A percentile compares a stretch with the other conserved stretches of the same genome.
Evolutionary conservation across 768 basidiomycete species (phyloP).

Genomic region (Leccinum ochraceum): DNA sequence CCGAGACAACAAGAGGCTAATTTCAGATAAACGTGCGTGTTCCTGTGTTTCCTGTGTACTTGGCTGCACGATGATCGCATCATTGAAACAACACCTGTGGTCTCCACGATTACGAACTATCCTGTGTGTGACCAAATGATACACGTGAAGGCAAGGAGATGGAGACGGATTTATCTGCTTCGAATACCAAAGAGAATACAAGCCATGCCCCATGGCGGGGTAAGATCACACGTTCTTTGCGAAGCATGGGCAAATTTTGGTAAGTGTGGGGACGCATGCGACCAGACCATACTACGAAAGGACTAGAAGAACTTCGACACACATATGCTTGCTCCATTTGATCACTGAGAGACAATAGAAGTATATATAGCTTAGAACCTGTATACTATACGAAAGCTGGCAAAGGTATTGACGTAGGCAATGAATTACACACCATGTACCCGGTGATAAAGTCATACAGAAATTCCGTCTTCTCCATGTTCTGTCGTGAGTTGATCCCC

Average conservation of each 20-base stretch:
- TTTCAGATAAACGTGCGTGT: not conserved
- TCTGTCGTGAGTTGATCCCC: not conserved
- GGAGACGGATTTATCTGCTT: not conserved
- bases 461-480: not conserved
- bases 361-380: not conserved
- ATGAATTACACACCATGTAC: not conserved
- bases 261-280: not conserved
- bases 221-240: too few relatives aligned
- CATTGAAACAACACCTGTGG: not conserved
- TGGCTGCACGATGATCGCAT: not conserved
- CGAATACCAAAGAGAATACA: too few relatives aligned
- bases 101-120: not conserved
- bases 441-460: not conserved
- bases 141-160: too few relatives aligned
- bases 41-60: not conserved
- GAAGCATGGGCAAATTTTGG: too few relatives aligned
- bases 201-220: too few relatives aligned
- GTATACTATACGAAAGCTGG: not conserved
- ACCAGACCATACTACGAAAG: not conserved
- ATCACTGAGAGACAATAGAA: not conserved
- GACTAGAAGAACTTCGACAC: not conserved
- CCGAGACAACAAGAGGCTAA: not conserved
- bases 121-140: not conserved
- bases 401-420: not conserved
- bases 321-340: not conserved